Evolutionary conservation across 1,139 yeast species (phyloP).

Genomic region (Saccharomycopsis hybrid): DNA sequence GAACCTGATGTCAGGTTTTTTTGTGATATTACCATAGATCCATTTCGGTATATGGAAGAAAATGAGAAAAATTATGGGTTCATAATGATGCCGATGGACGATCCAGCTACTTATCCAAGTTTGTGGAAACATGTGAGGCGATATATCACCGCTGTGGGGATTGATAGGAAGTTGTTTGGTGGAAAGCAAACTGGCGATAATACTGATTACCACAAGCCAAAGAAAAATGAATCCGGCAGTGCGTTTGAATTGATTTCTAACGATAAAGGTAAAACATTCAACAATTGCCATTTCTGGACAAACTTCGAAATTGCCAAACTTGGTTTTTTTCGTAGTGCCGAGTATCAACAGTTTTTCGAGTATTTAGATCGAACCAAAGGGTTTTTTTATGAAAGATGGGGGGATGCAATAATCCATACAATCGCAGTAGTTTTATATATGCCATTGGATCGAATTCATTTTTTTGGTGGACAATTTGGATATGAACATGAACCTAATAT

Average conservation of each 20-base stretch:
- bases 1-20: conserved; percentile 58
- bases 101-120: conserved; percentile 48
- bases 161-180: conserved; percentile 43
- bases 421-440: conserved; percentile 47
- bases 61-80: conserved; percentile 58
- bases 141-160: conserved; percentile 50
- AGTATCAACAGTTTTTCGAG: conserved; percentile 42
- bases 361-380: conserved; percentile 48
- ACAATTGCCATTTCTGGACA: conserved; percentile 55
- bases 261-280: conserved; percentile 44
- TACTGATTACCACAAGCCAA: conserved; percentile 49
- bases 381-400: conserved; percentile 58
- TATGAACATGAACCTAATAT: conserved; percentile 49
- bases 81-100: conserved; percentile 60
- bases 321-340: conserved; percentile 45
- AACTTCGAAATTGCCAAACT: conserved; percentile 51
- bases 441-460: conserved; percentile 41
- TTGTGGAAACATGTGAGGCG: conserved; percentile 51
- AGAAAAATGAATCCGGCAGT: conserved; percentile 41
- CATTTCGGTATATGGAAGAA: conserved; percentile 55
- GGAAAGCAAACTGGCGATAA: conserved; percentile 37
- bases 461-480: conserved; percentile 49
- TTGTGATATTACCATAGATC: conserved; percentile 62
- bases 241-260: conserved; percentile 45
- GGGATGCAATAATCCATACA: conserved; percentile 56